phyloP scores from a whole-genome alignment of 495 filamentous ascomycete species.

The Penicillium bialowiezense region DNA sequence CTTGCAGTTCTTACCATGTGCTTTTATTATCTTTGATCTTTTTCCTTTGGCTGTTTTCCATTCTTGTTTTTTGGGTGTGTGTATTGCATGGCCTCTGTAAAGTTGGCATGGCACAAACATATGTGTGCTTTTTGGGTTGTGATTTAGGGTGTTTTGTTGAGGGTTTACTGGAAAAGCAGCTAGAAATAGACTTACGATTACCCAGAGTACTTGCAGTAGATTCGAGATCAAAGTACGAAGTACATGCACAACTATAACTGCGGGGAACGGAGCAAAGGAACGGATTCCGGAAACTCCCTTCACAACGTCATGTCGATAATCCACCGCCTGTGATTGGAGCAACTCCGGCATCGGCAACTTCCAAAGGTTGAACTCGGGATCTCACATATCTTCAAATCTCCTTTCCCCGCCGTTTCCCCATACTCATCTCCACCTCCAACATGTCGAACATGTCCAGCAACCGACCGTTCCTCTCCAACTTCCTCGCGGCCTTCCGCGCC shows the following conservation, averaged over 20 bases:
- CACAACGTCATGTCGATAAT: slow-evolving; percentile 27
- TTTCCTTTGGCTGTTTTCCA: slow-evolving; percentile 9
- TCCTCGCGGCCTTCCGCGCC: slow-evolving; percentile 79
- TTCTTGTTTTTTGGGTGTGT: slow-evolving; percentile 7
- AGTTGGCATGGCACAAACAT: slow-evolving; percentile 27
- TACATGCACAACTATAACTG: not conserved
- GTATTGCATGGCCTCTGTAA: slow-evolving; percentile 31
- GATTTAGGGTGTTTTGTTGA: slow-evolving; percentile 18
- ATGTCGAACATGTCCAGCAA: slow-evolving; percentile 74
- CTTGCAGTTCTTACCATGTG: slow-evolving; percentile 13
- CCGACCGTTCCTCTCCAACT: slow-evolving; percentile 79
- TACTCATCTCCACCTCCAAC: not conserved
- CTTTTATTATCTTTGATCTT: slow-evolving; percentile 15
- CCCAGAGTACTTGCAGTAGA: no score
- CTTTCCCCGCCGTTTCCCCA: slow-evolving; percentile 1
- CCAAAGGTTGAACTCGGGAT: slow-evolving; percentile 8
- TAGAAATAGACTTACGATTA: slow-evolving; percentile 25
- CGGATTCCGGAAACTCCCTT: slow-evolving; percentile 21
- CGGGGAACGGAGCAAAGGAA: slow-evolving; percentile 1
- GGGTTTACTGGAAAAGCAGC: slow-evolving; percentile 25
- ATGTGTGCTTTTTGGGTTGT: slow-evolving; percentile 23
- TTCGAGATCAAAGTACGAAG: not conserved
- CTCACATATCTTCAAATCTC: not conserved
- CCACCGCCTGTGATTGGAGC: slow-evolving; percentile 20
- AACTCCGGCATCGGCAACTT: slow-evolving; percentile 19